Conservation (phyloP, 2,329 filamentous ascomycete genomes). For the Paramyrothecium roridum region DNA sequence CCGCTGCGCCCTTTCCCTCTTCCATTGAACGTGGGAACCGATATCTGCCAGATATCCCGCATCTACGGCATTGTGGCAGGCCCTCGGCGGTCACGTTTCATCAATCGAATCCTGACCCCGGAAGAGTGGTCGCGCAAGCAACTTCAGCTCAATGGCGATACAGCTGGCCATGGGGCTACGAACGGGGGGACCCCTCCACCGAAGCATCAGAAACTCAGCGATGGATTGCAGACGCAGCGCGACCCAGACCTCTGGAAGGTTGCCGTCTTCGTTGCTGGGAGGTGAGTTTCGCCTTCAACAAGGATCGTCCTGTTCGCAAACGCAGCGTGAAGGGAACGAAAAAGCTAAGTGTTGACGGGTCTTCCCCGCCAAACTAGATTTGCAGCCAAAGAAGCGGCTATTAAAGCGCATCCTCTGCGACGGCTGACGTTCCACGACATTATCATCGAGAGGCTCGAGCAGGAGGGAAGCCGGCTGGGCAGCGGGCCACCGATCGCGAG, state of each 20-base stretch:
- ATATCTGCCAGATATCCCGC: constrained; percentile 70
- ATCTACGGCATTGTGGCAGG: constrained; percentile 56
- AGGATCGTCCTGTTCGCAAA: too few relatives aligned
- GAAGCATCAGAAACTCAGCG: background rate
- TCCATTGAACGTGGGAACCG: constrained; percentile 70
- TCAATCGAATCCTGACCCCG: constrained; percentile 43
- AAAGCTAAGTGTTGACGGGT: background rate
- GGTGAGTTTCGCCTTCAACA: constrained; percentile 15
- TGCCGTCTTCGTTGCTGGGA: constrained; percentile 31
- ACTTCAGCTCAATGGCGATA: constrained; percentile 13
- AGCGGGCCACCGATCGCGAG: constrained; percentile 43
- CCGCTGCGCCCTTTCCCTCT: constrained; percentile 53
- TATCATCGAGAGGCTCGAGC: constrained; percentile 31
- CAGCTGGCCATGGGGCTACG: constrained; percentile 29
- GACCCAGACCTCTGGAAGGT: constrained; percentile 28
- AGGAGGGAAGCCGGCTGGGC: constrained; percentile 20
- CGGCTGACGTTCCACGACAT: constrained; percentile 62
- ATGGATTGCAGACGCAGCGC: background rate
- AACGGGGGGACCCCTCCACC: background rate
- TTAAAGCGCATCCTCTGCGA: constrained; percentile 66
- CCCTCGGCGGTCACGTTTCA: constrained; percentile 38
- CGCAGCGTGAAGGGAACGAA: background rate
- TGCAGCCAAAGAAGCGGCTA: constrained; percentile 72
- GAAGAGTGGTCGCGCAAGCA: constrained; percentile 24
- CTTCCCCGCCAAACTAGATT: constrained; percentile 38